These are phyloP conservation scores for Colletotrichum eleusines DNA, from an alignment of 2,329 filamentous ascomycete genomes.

Conservation along the genomic window DNA sequence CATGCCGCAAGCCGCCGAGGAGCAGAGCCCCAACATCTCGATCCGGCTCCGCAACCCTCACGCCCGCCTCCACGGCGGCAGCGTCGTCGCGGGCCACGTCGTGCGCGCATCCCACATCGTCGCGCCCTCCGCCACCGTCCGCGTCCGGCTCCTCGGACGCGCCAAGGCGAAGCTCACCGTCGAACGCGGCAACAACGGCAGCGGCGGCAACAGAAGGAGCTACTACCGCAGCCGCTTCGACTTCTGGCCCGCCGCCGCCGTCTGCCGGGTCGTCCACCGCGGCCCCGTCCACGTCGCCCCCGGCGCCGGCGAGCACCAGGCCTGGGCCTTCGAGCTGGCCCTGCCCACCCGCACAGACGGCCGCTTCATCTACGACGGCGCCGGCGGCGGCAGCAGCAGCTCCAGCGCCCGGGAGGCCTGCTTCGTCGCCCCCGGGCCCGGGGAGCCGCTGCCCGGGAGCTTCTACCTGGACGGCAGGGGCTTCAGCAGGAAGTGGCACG, in stretches of 20 bases:
- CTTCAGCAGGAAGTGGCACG: conserved; percentile 41
- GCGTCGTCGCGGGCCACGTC: conserved; percentile 47
- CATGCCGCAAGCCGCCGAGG: not conserved
- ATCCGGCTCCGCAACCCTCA: conserved; percentile 15
- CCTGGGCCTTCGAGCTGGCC: conserved; percentile 49
- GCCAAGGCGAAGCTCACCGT: conserved; percentile 46
- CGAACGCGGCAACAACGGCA: conserved; percentile 29
- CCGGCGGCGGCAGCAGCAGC: too few species aligned
- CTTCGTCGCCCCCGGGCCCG: conserved; percentile 37
- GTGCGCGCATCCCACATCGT: conserved; percentile 43
- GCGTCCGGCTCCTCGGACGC: conserved; percentile 45
- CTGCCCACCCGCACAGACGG: conserved; percentile 44
- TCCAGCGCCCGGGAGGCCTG: conserved; percentile 30
- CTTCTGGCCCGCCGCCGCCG: conserved; percentile 43
- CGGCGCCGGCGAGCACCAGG: conserved; percentile 8
- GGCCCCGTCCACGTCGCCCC: conserved; percentile 47
- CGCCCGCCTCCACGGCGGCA: conserved; percentile 42
- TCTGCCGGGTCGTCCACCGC: conserved; percentile 40
- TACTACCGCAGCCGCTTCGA: conserved; percentile 46
- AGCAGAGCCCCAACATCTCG: conserved; percentile 6
- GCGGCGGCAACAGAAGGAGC: too few species aligned
- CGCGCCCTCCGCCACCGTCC: conserved; percentile 43
- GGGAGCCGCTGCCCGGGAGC: conserved; percentile 42
- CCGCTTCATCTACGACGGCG: not conserved
- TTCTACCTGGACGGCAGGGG: conserved; percentile 21